Evolutionary conservation across 1,284 basidiomycete species (phyloP).

Genomic region (Paramarasmius palmivorus): DNA sequence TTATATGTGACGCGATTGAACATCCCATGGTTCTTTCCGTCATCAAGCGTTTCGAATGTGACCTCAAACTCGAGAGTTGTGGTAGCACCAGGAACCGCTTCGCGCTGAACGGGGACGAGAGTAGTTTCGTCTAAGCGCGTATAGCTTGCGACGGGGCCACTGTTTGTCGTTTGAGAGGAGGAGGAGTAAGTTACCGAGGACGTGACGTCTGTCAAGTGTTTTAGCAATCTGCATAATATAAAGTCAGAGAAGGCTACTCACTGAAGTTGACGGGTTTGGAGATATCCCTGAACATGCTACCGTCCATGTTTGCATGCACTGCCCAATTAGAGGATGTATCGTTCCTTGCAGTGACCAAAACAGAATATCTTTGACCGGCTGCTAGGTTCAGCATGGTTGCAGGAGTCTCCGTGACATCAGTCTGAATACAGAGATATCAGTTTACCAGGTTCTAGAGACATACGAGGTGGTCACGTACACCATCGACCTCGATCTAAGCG

Average conservation of each 20-base stretch:
- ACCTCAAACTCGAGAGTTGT: conserved; percentile 59
- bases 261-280: conserved; percentile 74
- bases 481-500: conserved; percentile 63
- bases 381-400: conserved; percentile 73
- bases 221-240: not conserved
- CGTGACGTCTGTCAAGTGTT: conserved; percentile 63
- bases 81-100: conserved; percentile 45
- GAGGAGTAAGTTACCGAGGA: conserved; percentile 68
- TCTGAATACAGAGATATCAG: conserved; percentile 36
- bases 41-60: conserved; percentile 71
- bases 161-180: conserved; percentile 46
- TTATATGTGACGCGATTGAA: conserved; percentile 77
- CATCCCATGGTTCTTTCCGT: conserved; percentile 78
- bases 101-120: conserved; percentile 53
- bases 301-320: conserved; percentile 89
- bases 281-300: conserved; percentile 81
- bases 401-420: conserved; percentile 72
- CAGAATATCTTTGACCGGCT: conserved; percentile 89
- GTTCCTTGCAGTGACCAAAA: conserved; percentile 88
- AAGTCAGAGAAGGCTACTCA: conserved; percentile 25
- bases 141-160: conserved; percentile 52
- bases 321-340: conserved; percentile 83
- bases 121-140: conserved; percentile 58
- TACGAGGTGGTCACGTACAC: conserved; percentile 48
- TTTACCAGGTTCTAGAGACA: not conserved